phyloP scores from a whole-genome alignment of 129 eudicot species.

The Centaurea solstitialis region DNA sequence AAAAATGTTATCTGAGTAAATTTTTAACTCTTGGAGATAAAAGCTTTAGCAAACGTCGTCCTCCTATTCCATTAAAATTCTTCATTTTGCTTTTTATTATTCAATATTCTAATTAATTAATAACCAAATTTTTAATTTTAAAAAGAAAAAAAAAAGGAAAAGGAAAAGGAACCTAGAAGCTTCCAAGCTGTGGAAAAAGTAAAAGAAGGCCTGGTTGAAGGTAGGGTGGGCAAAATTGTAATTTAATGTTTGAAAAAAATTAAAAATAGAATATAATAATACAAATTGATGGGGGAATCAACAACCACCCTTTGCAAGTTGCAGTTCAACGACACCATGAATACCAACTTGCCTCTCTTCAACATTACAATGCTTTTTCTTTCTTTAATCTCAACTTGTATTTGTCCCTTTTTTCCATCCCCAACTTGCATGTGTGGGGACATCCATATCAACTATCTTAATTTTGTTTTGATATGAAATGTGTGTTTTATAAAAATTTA shows the following conservation, averaged over 20 bases:
- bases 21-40: too few relatives aligned
- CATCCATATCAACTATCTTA: neutral
- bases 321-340: slow-evolving; percentile 20
- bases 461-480: neutral
- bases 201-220: neutral
- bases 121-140: neutral
- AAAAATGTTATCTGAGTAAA: too few relatives aligned
- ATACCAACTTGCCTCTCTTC: slow-evolving; percentile 28
- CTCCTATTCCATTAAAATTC: too few relatives aligned
- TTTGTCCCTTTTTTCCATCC: slow-evolving; percentile 6
- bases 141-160: neutral
- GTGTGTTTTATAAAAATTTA: neutral
- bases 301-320: slow-evolving; percentile 28
- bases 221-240: neutral
- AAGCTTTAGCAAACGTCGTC: neutral
- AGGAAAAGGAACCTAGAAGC: neutral
- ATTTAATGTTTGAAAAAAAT: neutral
- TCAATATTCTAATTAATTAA: neutral
- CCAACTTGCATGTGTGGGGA: slow-evolving; percentile 22
- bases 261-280: neutral
- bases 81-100: too few relatives aligned
- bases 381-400: slow-evolving; percentile 21
- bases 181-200: neutral
- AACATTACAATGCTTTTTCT: slow-evolving; percentile 10
- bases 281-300: slow-evolving; percentile 21